Evolutionary conservation across 805 yeast species (phyloP).

Genomic region (Zygoascus bituminiphila): DNA sequence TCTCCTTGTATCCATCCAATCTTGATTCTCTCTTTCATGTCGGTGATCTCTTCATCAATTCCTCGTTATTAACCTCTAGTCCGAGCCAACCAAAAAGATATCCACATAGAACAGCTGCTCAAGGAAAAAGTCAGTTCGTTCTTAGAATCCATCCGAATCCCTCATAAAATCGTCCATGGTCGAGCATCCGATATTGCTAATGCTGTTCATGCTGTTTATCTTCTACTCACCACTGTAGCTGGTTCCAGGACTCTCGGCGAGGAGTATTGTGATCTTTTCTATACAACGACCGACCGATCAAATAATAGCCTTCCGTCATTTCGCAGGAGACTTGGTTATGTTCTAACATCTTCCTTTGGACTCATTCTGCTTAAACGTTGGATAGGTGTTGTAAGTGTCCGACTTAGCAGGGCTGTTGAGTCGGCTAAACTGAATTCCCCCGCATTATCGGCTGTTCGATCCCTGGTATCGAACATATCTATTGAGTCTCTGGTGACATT

Average conservation of each 20-base stretch:
- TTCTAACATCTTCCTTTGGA: conserved; percentile 49
- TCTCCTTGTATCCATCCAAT: background rate
- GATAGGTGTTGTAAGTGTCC: conserved; percentile 15
- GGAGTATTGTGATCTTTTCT: conserved; percentile 67
- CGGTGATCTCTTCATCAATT: background rate
- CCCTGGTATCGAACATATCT: background rate
- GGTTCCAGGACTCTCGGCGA: conserved; percentile 87
- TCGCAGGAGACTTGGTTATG: conserved; percentile 45
- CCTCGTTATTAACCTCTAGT: conserved; percentile 34
- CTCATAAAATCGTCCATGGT: conserved; percentile 49
- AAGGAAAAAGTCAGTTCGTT: conserved; percentile 36
- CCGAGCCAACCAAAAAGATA: conserved; percentile 85
- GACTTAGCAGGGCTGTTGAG: background rate
- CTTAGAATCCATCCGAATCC: conserved; percentile 43
- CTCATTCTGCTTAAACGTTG: conserved; percentile 42
- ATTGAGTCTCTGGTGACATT: conserved; percentile 44
- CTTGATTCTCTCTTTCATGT: no score
- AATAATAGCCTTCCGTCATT: conserved; percentile 20
- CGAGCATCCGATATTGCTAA: conserved; percentile 56
- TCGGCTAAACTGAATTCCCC: background rate
- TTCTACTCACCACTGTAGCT: conserved; percentile 63
- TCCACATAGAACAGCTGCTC: conserved; percentile 53
- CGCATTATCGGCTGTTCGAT: background rate
- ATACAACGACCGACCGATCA: conserved; percentile 16
- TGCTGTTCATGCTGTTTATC: conserved; percentile 51